These are phyloP conservation scores for Pichia thaimueangensis DNA, from an alignment of 805 yeast species.

Conservation along the genomic window DNA sequence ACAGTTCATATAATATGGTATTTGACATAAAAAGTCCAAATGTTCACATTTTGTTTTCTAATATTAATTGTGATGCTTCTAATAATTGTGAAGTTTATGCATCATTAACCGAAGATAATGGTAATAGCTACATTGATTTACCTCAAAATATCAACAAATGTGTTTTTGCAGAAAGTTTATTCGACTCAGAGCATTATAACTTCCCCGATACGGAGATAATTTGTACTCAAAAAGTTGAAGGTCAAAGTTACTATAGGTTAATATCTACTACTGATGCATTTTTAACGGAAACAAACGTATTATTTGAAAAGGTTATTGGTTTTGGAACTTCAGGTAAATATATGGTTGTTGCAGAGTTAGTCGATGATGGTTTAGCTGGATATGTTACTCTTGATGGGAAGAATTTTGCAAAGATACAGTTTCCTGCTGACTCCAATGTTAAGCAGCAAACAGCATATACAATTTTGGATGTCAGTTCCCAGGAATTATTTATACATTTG, in stretches of 20 bases:
- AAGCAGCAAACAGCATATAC: slow-evolving; percentile 69
- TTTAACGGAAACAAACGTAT: slow-evolving; percentile 29
- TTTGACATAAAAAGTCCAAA: slow-evolving; percentile 55
- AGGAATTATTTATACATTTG: slow-evolving; percentile 76
- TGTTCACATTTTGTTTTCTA: slow-evolving; percentile 66
- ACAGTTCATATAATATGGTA: slow-evolving; percentile 36
- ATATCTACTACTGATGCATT: slow-evolving; percentile 52
- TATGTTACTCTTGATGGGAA: slow-evolving; percentile 74
- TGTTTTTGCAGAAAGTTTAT: slow-evolving; percentile 55
- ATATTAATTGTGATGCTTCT: slow-evolving; percentile 45
- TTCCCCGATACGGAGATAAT: slow-evolving; percentile 47
- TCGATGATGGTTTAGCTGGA: slow-evolving; percentile 52
- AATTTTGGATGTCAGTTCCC: slow-evolving; percentile 62
- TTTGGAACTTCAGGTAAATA: slow-evolving; percentile 67
- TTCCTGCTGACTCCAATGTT: slow-evolving; percentile 62
- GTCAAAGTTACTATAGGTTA: slow-evolving; percentile 24
- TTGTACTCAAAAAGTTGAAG: slow-evolving; percentile 45
- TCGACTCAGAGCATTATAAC: slow-evolving; percentile 29
- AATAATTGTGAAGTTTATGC: slow-evolving; percentile 51
- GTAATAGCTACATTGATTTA: slow-evolving; percentile 52
- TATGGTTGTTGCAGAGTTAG: slow-evolving; percentile 61
- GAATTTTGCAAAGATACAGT: slow-evolving; percentile 67
- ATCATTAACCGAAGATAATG: slow-evolving; percentile 61
- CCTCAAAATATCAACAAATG: slow-evolving; percentile 52
- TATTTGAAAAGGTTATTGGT: slow-evolving; percentile 61